Percentiles rank a stretch among this genome's conserved stretches.
These are phyloP conservation scores for Clavispora carvajalis DNA, from an alignment of 805 yeast species.

Conservation along the genomic window DNA sequence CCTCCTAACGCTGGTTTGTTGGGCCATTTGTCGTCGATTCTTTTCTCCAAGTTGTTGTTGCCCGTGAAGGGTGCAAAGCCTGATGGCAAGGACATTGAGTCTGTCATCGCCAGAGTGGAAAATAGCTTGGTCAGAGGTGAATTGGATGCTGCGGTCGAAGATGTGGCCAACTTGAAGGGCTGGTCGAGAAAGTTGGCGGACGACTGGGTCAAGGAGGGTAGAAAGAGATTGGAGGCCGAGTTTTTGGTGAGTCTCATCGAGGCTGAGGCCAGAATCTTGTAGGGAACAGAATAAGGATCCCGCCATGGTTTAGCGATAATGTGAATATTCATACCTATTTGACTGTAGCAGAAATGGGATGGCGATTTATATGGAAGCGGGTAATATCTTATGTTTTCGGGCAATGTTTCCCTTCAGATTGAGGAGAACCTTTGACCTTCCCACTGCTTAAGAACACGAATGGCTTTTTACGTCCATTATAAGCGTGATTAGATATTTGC, in stretches of 20 bases:
- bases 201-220: conserved; percentile 87
- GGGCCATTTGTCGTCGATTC: conserved; percentile 78
- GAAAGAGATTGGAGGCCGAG: conserved; percentile 85
- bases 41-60: conserved; percentile 72
- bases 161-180: conserved; percentile 82
- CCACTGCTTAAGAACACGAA: no score
- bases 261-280: conserved; percentile 48
- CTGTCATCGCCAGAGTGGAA: conserved; percentile 81
- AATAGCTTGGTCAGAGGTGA: conserved; percentile 68
- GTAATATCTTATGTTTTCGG: no score
- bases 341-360: not conserved
- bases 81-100: conserved; percentile 77
- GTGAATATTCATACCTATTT: not conserved
- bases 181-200: conserved; percentile 87
- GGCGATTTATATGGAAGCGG: no score
- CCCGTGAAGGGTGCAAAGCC: conserved; percentile 73
- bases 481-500: no score
- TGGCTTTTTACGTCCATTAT: no score
- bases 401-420: no score
- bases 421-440: no score
- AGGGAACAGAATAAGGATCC: conserved; percentile 4
- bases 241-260: conserved; percentile 68
- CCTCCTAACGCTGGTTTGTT: conserved; percentile 95
- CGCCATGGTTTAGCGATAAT: not conserved
- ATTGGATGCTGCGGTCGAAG: conserved; percentile 86